A percentile compares a stretch with the other conserved stretches of the same genome.
These are phyloP conservation scores for Ophiostoma tasmaniense DNA, from an alignment of 2,329 filamentous ascomycete species.

Conservation along the genomic window DNA sequence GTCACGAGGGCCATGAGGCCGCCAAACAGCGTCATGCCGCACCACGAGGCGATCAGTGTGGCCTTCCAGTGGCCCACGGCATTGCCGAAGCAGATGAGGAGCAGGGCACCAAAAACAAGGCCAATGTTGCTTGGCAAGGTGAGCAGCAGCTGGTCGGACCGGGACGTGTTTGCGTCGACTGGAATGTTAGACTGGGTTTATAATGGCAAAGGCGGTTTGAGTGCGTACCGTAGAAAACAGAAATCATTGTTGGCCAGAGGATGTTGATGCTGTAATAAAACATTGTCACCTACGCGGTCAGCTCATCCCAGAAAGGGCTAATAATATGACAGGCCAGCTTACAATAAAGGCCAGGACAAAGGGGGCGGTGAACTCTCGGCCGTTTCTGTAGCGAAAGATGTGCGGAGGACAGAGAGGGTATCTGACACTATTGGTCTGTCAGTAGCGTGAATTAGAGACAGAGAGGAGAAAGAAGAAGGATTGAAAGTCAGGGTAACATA, in stretches of 20 bases:
- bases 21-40: too few relatives aligned
- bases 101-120: too few relatives aligned
- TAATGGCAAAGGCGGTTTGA: neutral
- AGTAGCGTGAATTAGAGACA: neutral
- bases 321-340: neutral
- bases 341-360: neutral
- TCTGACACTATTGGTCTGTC: neutral
- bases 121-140: too few relatives aligned
- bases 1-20: slow-evolving; percentile 26
- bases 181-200: neutral
- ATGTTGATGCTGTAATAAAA: neutral
- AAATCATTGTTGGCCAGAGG: neutral
- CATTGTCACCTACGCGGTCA: neutral
- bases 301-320: neutral
- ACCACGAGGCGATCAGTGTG: neutral
- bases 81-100: too few relatives aligned
- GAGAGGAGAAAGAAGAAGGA: neutral
- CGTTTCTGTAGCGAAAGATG: neutral
- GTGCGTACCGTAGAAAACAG: neutral
- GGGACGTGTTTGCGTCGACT: neutral
- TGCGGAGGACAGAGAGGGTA: neutral
- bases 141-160: too few relatives aligned
- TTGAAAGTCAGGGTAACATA: neutral
- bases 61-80: neutral
- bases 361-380: neutral